These are phyloP conservation scores for Rhododendron henanense DNA, from an alignment of 148 eudicot genomes.

Conservation along the genomic window DNA sequence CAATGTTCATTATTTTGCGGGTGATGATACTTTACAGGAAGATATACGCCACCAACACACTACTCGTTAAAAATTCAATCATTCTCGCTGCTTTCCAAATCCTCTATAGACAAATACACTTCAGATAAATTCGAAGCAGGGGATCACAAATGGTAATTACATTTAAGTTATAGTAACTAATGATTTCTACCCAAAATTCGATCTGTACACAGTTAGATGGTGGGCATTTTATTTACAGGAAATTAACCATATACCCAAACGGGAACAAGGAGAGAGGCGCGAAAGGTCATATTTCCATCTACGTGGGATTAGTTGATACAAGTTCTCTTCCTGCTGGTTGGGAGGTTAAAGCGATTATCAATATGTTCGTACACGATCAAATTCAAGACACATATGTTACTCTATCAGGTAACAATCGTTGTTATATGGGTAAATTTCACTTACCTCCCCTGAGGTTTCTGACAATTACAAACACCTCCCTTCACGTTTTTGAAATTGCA, in stretches of 20 bases:
- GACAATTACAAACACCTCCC: no score
- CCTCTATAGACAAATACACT: slow-evolving; percentile 16
- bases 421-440: no score
- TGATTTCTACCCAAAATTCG: neutral
- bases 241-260: slow-evolving; percentile 10
- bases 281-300: slow-evolving; percentile 15
- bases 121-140: slow-evolving; percentile 26
- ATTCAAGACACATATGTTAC: slow-evolving; percentile 6
- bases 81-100: slow-evolving; percentile 13
- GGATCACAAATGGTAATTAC: slow-evolving; percentile 19
- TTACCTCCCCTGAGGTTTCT: no score
- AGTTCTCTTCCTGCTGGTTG: slow-evolving; percentile 18
- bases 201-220: neutral
- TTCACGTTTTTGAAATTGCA: no score
- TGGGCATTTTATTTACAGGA: slow-evolving; percentile 9
- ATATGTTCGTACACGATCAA: slow-evolving; percentile 15
- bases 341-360: slow-evolving; percentile 19
- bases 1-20: neutral
- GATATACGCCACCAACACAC: slow-evolving; percentile 15
- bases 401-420: neutral
- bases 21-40: neutral
- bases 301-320: slow-evolving; percentile 13
- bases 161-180: neutral
- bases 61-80: slow-evolving; percentile 14
- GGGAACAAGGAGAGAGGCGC: slow-evolving; percentile 20